Evolutionary conservation across 352 stramenopile species (phyloP).

Genomic region (Phytophthora kernoviae): DNA sequence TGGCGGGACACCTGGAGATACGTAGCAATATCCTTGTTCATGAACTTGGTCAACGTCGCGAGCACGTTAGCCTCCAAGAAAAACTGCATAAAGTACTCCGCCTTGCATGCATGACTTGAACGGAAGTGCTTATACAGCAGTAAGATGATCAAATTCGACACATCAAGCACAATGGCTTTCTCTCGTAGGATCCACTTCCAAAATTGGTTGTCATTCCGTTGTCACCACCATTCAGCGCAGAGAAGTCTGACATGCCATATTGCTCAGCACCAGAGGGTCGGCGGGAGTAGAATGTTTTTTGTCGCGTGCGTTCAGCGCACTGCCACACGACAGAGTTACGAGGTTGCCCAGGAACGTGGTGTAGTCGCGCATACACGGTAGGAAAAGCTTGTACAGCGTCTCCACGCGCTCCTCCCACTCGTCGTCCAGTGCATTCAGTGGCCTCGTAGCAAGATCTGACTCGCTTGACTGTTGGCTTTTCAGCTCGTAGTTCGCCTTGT

Average conservation of each 20-base stretch:
- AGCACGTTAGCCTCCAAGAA: constrained; percentile 79
- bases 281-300: constrained; percentile 85
- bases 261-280: constrained; percentile 57
- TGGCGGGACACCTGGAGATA: constrained; percentile 78
- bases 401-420: constrained; percentile 78
- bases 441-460: constrained; percentile 44
- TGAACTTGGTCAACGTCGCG: constrained; percentile 81
- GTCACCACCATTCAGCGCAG: constrained; percentile 36
- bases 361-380: constrained; percentile 76
- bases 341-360: constrained; percentile 71
- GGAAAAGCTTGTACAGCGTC: constrained; percentile 69
- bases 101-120: constrained; percentile 73
- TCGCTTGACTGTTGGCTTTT: constrained; percentile 50
- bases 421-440: constrained; percentile 61
- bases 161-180: constrained; percentile 79
- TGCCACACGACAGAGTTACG: constrained; percentile 68
- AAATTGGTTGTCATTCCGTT: constrained; percentile 64
- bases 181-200: constrained; percentile 87
- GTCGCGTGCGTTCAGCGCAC: constrained; percentile 69
- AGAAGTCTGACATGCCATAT: constrained; percentile 57
- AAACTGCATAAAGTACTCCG: constrained; percentile 82
- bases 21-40: constrained; percentile 85
- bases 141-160: constrained; percentile 66
- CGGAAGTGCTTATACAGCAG: constrained; percentile 83
- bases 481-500: constrained; percentile 67